Evolutionary conservation across 148 eudicot genomes (phyloP), one percentile per base, ranked within the genome.

Genomic region (Pouteria glomerata): DNA sequence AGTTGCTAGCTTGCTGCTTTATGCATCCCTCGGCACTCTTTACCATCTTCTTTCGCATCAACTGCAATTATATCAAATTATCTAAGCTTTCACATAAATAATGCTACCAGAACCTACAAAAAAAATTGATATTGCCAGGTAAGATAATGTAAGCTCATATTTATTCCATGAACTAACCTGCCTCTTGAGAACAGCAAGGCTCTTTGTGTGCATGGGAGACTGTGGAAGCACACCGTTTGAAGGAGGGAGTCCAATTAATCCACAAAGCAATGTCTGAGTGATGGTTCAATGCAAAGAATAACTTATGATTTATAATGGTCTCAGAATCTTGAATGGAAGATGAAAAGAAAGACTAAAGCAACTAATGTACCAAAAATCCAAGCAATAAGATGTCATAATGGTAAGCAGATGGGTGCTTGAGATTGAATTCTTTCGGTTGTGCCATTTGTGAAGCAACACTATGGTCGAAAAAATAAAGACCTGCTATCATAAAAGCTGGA

Each of bases 401-500:
- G 58, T 85, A 91, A 55, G 97, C 86, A 68, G 87, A 72, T 41
- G 97, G 93, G 18, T 91, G 86, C 70, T 86, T 88, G 42, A 88
- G 91, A 70, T 91, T 91, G 73, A 91, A 91, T 72, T 91, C 93
- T 71, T 85, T 82, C 47, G 88, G 97, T 57, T 88, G 91, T 33
- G 97, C 91, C 93, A 91, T 57, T 59, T 91, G 93, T 53, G 97
- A 77, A 71, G 97, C 97, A 16, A 91, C 97, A 59, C 89, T 85
- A 42, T 91, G 97, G 71, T 91, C 97, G 23, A 88, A 91, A 79
- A 91, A 91, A 71, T 86, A 88, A 37, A 91, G 82, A 42, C 93
- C 89, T 2, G 97, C 91, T 18, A 91, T 85, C 89, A 91, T 85
- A 65, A 84, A 7, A 55, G 97, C 91, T 44, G 97, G 93, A 68